Evolutionary conservation across 257 asterid genomes (phyloP).

Genomic region (Penstemon davidsonii): DNA sequence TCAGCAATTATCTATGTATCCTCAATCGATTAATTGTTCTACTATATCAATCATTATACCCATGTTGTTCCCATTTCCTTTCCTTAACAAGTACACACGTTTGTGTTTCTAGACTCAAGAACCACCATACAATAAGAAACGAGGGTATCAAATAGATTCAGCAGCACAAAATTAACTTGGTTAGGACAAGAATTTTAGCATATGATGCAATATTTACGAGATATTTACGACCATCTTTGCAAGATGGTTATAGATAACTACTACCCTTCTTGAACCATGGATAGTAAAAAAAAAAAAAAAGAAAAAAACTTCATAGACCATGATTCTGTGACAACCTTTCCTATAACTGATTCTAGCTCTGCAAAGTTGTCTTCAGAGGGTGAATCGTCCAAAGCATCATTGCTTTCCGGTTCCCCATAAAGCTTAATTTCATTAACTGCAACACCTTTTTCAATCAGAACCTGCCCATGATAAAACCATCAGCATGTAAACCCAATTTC

Average conservation of each 20-base stretch:
- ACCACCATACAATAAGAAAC: neutral
- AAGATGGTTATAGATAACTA: neutral
- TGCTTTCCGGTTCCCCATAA: slow-evolving; percentile 69
- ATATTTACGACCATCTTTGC: neutral
- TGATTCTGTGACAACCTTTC: slow-evolving; percentile 53
- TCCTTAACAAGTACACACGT: slow-evolving; percentile 5
- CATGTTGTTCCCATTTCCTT: neutral
- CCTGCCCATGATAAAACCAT: slow-evolving; percentile 47
- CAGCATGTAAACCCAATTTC: slow-evolving; percentile 25
- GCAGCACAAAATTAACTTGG: too few species aligned
- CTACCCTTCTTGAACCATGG: neutral
- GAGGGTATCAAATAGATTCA: neutral
- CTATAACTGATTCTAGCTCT: slow-evolving; percentile 70
- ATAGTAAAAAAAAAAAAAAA: slow-evolving; percentile 17
- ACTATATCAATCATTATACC: slow-evolving; percentile 7
- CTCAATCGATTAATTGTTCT: slow-evolving; percentile 7
- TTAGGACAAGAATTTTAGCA: neutral
- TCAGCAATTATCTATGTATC: neutral
- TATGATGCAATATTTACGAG: neutral
- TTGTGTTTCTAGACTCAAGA: neutral
- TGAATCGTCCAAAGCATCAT: slow-evolving; percentile 65
- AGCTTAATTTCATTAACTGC: slow-evolving; percentile 78
- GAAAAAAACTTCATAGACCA: slow-evolving; percentile 25
- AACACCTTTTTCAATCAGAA: slow-evolving; percentile 69
- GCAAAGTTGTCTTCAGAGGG: slow-evolving; percentile 57